Percentiles rank a stretch among this genome's conserved stretches.
These are phyloP conservation scores for Fusarium sp. DNA, from an alignment of 2,329 filamentous ascomycete genomes.

Conservation along the genomic window DNA sequence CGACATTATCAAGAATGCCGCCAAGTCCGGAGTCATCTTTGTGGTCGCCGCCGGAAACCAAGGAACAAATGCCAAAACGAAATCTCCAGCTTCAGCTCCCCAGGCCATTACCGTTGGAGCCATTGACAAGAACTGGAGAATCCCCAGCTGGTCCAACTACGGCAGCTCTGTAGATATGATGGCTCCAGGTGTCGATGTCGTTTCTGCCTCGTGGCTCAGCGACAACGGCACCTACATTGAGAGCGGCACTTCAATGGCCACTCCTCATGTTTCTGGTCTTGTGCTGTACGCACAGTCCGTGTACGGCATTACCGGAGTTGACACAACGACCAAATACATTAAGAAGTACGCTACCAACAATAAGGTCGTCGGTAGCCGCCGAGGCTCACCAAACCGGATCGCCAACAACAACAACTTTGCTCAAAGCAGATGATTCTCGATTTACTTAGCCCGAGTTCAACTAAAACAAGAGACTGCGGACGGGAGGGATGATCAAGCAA, in stretches of 20 bases:
- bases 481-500: background rate
- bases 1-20: slow-evolving; percentile 57
- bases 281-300: slow-evolving; percentile 59
- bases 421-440: slow-evolving; percentile 19
- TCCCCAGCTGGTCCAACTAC: slow-evolving; percentile 61
- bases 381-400: slow-evolving; percentile 57
- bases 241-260: slow-evolving; percentile 71
- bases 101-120: slow-evolving; percentile 48
- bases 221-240: slow-evolving; percentile 56
- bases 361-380: slow-evolving; percentile 50
- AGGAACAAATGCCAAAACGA: slow-evolving; percentile 37
- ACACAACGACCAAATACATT: slow-evolving; percentile 53
- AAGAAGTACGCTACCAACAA: slow-evolving; percentile 52
- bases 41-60: slow-evolving; percentile 66
- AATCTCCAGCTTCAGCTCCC: slow-evolving; percentile 46
- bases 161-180: slow-evolving; percentile 60
- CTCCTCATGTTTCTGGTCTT: slow-evolving; percentile 69
- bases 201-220: slow-evolving; percentile 58
- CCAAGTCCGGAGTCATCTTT: slow-evolving; percentile 58
- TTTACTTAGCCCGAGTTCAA: background rate
- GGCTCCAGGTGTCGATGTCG: slow-evolving; percentile 58
- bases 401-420: slow-evolving; percentile 57
- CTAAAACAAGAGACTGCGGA: background rate
- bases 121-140: slow-evolving; percentile 50
- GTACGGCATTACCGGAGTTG: slow-evolving; percentile 47